Conservation (phyloP, 352 stramenopile species). For the Phytophthora chlamydospora region DNA sequence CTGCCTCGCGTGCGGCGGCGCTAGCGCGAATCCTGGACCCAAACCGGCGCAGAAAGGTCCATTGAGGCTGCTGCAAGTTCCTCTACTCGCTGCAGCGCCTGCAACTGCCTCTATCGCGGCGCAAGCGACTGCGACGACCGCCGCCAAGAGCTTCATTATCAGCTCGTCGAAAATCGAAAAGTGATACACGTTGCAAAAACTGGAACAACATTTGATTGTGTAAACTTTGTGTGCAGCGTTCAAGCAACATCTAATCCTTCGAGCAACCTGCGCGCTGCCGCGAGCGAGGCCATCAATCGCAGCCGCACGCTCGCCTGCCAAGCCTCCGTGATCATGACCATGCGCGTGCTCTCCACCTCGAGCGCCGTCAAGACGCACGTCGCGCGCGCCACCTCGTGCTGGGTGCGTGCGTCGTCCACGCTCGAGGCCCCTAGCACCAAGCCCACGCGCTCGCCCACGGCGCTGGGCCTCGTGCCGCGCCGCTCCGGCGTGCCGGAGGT, state of each 20-base stretch:
- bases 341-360: constrained; percentile 51
- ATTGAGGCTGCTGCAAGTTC: constrained; percentile 69
- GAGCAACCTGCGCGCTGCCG: constrained; percentile 13
- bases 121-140: constrained; percentile 11
- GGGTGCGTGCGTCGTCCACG: constrained; percentile 54
- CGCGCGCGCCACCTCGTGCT: constrained; percentile 45
- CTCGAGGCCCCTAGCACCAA: constrained; percentile 24
- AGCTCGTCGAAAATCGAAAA: constrained; percentile 15
- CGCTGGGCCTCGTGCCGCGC: constrained; percentile 70
- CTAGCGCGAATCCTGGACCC: constrained; percentile 30
- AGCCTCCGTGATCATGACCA: constrained; percentile 30
- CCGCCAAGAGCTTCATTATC: constrained; percentile 17
- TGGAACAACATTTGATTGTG: constrained; percentile 15
- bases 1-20: constrained; percentile 44
- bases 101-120: constrained; percentile 3
- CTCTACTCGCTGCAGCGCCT: not conserved
- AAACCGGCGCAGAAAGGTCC: constrained; percentile 60
- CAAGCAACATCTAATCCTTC: constrained; percentile 1
- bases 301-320: constrained; percentile 19
- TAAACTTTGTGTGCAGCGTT: not conserved
- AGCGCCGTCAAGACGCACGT: constrained; percentile 37
- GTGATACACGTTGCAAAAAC: constrained; percentile 17
- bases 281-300: constrained; percentile 34
- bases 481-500: constrained; percentile 61
- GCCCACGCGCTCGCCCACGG: constrained; percentile 60